Base-by-base conservation (phyloP, 1,284 basidiomycete genomes). In the Tilletiaria anomala region DNA sequence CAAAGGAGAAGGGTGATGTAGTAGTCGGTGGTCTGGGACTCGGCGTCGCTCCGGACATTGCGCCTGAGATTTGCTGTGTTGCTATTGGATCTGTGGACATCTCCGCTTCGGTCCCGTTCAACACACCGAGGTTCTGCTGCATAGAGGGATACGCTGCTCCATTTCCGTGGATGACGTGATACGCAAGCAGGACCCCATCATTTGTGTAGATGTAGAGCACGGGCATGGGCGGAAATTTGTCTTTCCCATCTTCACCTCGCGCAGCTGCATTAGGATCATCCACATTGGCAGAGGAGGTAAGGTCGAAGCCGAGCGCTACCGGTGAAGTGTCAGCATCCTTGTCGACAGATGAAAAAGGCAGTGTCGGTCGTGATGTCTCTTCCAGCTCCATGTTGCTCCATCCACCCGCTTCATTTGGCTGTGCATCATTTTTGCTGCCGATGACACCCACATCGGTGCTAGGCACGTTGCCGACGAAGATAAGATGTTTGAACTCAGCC, bases 381-480 rank as follows among this genome's bases (percentile, higher is more conserved):
- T 85, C 83, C 45, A 83, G 74, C 3, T 76, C 75, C 37, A 83
- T 67, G 39, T 78, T 78, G 45, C 74, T 73, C 83, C 83, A 87
- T n/a, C 26, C 26, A 29, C 26, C 26, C 26, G n/a, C 26, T 8
- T 29, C 68, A 8, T 70, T 69, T 2, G 70, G 66, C 15, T 73
- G 54, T 40, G 39, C 16, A 32, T 46, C 40, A 3, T 47, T 35
- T 15, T 49, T 47, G 44, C 72, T 75, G 3, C 74, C 79, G 18
- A 85, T 61, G 16, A 81, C 69, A 39, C 82, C 83, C 2, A 87
- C 71, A 55, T 87, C 83, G 0, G 79, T 76, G 2, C 83, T 82
- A 0, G 76, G 76, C 35, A 75, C 72, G 61, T 83, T 83, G 2
- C 79, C 80, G 19, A 82, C 72, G 40, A 87, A 73, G 8, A 82